Evolutionary conservation across 2,329 filamentous ascomycete species (phyloP).

Genomic region (Fusarium annulatum): DNA sequence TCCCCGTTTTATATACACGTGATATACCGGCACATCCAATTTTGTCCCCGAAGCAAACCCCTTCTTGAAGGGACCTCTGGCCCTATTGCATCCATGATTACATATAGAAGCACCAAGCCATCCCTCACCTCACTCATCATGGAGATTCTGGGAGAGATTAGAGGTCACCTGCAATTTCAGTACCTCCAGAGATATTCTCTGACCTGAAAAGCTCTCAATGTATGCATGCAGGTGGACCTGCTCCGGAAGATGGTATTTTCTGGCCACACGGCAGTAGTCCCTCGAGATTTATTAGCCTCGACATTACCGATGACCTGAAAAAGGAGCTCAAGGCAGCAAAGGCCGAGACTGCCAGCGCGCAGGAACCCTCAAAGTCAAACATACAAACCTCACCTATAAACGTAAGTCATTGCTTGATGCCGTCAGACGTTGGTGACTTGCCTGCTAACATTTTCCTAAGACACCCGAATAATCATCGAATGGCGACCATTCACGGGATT

Average conservation of each 20-base stretch:
- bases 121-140: neutral
- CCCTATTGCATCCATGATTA: fast-evolving
- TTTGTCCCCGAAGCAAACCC: fast-evolving
- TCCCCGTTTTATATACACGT: neutral
- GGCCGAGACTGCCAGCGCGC: fast-evolving
- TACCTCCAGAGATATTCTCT: neutral
- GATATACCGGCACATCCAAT: neutral
- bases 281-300: too few relatives aligned
- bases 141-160: neutral
- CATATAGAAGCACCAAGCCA: neutral
- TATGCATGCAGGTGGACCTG: too few relatives aligned
- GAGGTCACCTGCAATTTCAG: fast-evolving
- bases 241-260: neutral
- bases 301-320: neutral
- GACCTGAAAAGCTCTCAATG: fast-evolving
- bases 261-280: too few relatives aligned
- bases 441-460: neutral
- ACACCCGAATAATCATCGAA: fast-evolving
- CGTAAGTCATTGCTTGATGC: fast-evolving
- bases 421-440: fast-evolving
- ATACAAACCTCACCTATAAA: neutral
- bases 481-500: too few relatives aligned
- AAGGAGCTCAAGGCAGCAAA: neutral
- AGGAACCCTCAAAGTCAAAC: neutral
- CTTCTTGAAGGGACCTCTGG: neutral